Percentiles rank a stretch among this genome's conserved stretches.
phyloP scores from a whole-genome alignment of 257 asterid genomes.

The Plantago major region DNA sequence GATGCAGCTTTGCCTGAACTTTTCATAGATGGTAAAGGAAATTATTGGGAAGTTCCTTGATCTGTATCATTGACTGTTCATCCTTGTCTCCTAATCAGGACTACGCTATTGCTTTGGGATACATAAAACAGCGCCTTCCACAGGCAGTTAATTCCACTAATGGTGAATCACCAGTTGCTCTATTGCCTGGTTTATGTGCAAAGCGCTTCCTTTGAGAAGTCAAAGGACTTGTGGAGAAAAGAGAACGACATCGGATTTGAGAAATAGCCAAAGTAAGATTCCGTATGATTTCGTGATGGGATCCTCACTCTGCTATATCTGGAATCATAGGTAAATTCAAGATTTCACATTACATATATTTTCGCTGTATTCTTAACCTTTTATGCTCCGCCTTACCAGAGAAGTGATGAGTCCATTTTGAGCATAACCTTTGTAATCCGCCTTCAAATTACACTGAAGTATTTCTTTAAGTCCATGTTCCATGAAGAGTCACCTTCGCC shows the following conservation, averaged over 20 bases:
- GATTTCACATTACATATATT: not conserved
- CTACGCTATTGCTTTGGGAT: constrained; percentile 76
- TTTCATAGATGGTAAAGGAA: constrained; percentile 72
- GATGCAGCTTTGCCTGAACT: constrained; percentile 95
- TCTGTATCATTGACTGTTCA: constrained; percentile 75
- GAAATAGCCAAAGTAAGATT: constrained; percentile 28
- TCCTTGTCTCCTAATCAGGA: constrained; percentile 74
- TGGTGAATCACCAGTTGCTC: constrained; percentile 48
- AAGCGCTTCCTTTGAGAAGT: constrained; percentile 73
- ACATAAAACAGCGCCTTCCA: constrained; percentile 60
- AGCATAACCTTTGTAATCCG: no score
- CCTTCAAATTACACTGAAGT: no score
- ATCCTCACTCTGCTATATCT: constrained; percentile 83
- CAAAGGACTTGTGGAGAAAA: constrained; percentile 73
- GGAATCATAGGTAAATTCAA: constrained; percentile 73
- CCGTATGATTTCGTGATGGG: constrained; percentile 84
- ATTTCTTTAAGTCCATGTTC: no score
- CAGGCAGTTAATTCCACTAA: constrained; percentile 32
- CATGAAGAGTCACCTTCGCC: no score
- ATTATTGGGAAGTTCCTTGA: constrained; percentile 96
- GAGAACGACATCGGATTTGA: constrained; percentile 49
- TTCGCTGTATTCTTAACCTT: no score
- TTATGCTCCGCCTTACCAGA: no score
- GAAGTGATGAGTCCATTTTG: no score
- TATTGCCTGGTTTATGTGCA: constrained; percentile 75